Conservation (phyloP, 768 basidiomycete genomes). For the Mycena epipterygia region DNA sequence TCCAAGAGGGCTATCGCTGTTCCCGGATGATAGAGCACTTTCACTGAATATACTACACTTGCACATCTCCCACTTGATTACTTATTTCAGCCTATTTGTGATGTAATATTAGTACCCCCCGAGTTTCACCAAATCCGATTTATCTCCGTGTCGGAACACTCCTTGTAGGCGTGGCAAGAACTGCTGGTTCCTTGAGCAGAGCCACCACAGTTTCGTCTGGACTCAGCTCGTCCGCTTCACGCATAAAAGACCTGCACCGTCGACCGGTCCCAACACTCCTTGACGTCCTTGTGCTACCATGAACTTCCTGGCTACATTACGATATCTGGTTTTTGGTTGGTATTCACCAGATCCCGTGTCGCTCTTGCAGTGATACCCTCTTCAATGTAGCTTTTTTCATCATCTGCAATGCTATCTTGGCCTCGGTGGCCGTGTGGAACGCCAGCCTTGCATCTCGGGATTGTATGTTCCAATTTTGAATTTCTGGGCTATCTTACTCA, state of each 20-base stretch:
- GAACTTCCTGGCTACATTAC: slow-evolving; percentile 63
- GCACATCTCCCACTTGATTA: slow-evolving; percentile 17
- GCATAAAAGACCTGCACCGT: slow-evolving; percentile 38
- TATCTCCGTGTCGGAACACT: slow-evolving; percentile 25
- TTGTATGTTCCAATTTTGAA: slow-evolving; percentile 52
- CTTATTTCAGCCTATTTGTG: slow-evolving; percentile 23
- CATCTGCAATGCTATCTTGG: slow-evolving; percentile 74
- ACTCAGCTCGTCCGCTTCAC: slow-evolving; percentile 25
- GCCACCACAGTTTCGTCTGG: slow-evolving; percentile 28
- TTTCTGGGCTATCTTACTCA: neutral
- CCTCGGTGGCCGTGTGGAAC: slow-evolving; percentile 80
- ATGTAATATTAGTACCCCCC: slow-evolving; percentile 6
- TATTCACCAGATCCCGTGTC: slow-evolving; percentile 4
- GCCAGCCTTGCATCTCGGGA: slow-evolving; percentile 61
- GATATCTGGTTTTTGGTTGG: slow-evolving; percentile 75
- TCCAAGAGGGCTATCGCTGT: slow-evolving; percentile 23
- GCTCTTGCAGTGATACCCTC: slow-evolving; percentile 11
- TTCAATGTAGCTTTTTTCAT: slow-evolving; percentile 70
- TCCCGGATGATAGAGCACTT: slow-evolving; percentile 24
- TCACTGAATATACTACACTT: slow-evolving; percentile 18
- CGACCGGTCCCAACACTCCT: slow-evolving; percentile 48
- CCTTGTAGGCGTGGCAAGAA: slow-evolving; percentile 24
- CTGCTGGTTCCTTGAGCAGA: slow-evolving; percentile 25
- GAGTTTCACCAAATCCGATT: slow-evolving; percentile 11
- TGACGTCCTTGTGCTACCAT: slow-evolving; percentile 47